These are phyloP conservation scores for Ceratocystis ficicola DNA, from an alignment of 2,329 filamentous ascomycete genomes.

Conservation along the genomic window DNA sequence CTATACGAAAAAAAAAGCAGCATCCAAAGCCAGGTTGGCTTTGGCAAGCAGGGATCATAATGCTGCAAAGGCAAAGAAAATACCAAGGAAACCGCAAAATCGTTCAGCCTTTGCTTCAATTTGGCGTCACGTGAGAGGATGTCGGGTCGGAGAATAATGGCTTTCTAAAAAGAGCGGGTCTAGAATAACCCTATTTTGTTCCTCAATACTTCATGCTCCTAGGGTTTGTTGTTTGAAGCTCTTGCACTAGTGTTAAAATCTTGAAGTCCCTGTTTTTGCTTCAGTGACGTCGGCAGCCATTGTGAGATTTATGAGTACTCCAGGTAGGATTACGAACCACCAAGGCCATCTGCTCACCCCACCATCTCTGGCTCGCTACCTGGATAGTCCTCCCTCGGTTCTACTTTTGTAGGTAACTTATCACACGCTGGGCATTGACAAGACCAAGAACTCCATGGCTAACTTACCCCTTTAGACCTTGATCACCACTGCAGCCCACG, in stretches of 20 bases:
- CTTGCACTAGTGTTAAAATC: background rate
- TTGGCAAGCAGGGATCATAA: background rate
- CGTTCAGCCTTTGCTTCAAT: background rate
- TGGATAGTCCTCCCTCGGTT: background rate
- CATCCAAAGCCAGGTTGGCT: background rate
- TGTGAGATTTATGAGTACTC: background rate
- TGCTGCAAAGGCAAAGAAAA: background rate
- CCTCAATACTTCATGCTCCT: background rate
- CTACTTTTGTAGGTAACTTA: background rate
- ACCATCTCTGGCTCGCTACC: background rate
- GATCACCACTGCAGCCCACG: background rate
- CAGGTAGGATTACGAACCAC: background rate
- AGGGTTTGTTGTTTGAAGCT: background rate
- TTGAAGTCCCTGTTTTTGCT: background rate
- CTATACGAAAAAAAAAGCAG: background rate
- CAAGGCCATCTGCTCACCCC: background rate
- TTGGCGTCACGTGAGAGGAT: background rate
- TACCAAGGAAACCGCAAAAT: background rate
- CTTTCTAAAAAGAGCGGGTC: background rate
- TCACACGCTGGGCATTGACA: background rate
- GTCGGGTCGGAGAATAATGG: background rate
- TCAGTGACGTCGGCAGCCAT: background rate
- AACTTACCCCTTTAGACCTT: background rate
- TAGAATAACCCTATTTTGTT: background rate
- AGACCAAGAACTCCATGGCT: constrained; percentile 1